Conservation (phyloP, 495 filamentous ascomycete genomes). For the Glarea lozoyensis region DNA sequence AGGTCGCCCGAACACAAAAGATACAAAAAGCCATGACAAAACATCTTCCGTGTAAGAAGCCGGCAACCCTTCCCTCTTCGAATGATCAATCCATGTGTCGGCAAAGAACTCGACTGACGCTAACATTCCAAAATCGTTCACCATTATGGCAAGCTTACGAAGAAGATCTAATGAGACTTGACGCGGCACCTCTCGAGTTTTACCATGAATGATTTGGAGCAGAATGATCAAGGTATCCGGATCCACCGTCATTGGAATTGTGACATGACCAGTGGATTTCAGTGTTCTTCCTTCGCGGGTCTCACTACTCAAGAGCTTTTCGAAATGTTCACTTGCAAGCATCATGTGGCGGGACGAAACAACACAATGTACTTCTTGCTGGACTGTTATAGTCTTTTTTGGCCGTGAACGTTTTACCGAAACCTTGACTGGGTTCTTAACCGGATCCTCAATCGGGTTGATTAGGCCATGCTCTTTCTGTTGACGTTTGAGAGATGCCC, state of each 20-base stretch:
- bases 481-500: slow-evolving; percentile 9
- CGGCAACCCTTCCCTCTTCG: slow-evolving; percentile 2
- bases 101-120: slow-evolving; percentile 6
- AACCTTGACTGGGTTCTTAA: background rate
- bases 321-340: slow-evolving; percentile 36
- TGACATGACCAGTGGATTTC: slow-evolving; percentile 1
- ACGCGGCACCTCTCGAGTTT: slow-evolving; percentile 9
- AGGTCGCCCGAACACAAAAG: slow-evolving; percentile 1
- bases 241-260: slow-evolving; percentile 6
- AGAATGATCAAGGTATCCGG: slow-evolving; percentile 6
- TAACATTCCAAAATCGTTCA: slow-evolving; percentile 3
- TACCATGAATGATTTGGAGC: slow-evolving; percentile 13
- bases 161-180: slow-evolving; percentile 4
- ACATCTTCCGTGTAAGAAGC: slow-evolving; percentile 1
- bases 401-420: background rate
- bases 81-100: slow-evolving; percentile 10
- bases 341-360: slow-evolving; percentile 45
- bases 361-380: slow-evolving; percentile 9
- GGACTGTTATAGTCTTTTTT: background rate
- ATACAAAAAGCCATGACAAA: slow-evolving; percentile 1
- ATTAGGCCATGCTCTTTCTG: slow-evolving; percentile 2
- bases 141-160: slow-evolving; percentile 5
- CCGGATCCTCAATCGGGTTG: background rate
- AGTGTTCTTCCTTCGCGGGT: slow-evolving; percentile 6
- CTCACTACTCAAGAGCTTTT: slow-evolving; percentile 5